Evolutionary conservation across 169 alveolate species (phyloP), one percentile per base, ranked within the genome.

Genomic region (Cryptosporidium ryanae): DNA sequence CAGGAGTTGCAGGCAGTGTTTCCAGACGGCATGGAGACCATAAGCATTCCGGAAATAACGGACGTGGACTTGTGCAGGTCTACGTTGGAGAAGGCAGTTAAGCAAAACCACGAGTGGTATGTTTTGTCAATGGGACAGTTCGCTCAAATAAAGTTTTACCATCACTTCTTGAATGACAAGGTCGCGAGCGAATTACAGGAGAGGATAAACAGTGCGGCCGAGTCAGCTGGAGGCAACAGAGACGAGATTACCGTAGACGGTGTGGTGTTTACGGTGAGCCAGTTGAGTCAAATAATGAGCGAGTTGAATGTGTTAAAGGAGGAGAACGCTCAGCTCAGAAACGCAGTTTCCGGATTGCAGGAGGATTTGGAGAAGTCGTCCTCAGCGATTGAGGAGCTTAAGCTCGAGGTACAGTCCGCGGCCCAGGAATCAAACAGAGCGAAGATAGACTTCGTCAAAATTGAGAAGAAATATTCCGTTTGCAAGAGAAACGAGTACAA

Each of bases 31-130:
- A 59, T 76, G 43, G 71, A 25, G 1, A 61, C 71, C 31, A 27
- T 59, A 34, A 55, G 64, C 23, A 46, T 76, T 17, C 87, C 87
- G 34, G 71, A 59, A 12, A 43, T 52, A 6, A 52, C 64, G 5
- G 71, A 76, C 46, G 23, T 76, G 48, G 87, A 76, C 7, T 18
- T 70, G n/a, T 76, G 87, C 38, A 55, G 59, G 17, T 32, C 76
- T 12, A 61, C 87, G n/a, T 21, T 76, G 4, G 61, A 76, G 63
- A 76, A 48, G 27, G 68, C 87, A 23, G 76, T 76, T 1, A 21
- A 44, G 18, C 87, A 76, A 25, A 76, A 76, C 34, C 87, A 76
- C 34, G 87, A 76, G n/a, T 76, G 87, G 87, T 76, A 76, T 76
- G 23, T 43, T 18, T 59, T 76, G 48, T 67, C 76, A 10, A 55